Base-by-base conservation (phyloP, 2,329 filamentous ascomycete genomes). In the Mycogone perniciosa region DNA sequence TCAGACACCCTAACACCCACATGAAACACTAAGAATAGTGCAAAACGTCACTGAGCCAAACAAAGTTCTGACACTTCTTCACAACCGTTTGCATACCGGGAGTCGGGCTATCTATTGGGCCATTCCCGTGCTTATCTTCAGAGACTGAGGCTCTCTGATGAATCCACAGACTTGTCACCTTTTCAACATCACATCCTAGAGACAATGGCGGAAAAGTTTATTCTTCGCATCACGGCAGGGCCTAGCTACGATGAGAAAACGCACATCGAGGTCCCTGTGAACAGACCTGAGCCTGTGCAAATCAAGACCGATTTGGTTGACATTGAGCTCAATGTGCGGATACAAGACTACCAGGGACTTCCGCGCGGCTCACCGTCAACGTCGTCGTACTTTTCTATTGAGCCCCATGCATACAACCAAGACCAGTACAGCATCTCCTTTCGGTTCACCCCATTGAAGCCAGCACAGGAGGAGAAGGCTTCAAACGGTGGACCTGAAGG, bases 391-490 rank as follows among this genome's bases (percentile, higher is more conserved):
- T 96, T 97, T 74, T 73, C 77, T 10, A 71, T 80, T 5, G 79
- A 84, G 5, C 76, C 80, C 13, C 90, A 95, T 65, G 73, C 72
- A 26, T 73, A 76, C 55, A 79, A 78, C 58, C 68, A 75, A 47
- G 91, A 96, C 68, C 86, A 89, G 64, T 96, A 96, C 74, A 88
- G 84, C 60, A 89, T 97, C 60, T 77, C 81, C 31, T 85, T 96
- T 64, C 79, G 81, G 42, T 88, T 96, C 67, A 82, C 79, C 0
- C 88, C 86, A n/a, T 88, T 87, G 60, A 64, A 62, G 45, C 63
- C 62, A 47, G 41, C 54, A 20, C 35, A 35, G 31, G 13, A 54
- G 31, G 20, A 10, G 8, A 33, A 27, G 1, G 43, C 30, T 3
- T 54, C 54, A 1, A 55, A 57, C 3, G 53, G 56, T 5, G 30